Conservation (phyloP, 1,139 yeast genomes). For the Diutina neorugosa region DNA sequence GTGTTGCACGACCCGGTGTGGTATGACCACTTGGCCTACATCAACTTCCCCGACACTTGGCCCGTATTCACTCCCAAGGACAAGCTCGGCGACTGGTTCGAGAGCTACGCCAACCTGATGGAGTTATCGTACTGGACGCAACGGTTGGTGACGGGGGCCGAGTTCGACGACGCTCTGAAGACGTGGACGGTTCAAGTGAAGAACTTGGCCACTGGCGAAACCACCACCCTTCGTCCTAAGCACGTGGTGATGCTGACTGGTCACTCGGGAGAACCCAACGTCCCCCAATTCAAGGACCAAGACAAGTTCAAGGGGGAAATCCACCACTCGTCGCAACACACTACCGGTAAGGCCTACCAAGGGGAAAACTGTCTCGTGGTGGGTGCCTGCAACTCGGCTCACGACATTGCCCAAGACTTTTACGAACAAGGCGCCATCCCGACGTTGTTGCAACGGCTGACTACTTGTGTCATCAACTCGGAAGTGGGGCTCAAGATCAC, state of each 20-base stretch:
- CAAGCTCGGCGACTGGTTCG: constrained; percentile 30
- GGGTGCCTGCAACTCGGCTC: constrained; percentile 33
- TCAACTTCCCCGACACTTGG: constrained; percentile 26
- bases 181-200: constrained; percentile 20
- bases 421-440: constrained; percentile 30
- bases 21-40: constrained; percentile 27
- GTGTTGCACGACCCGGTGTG: constrained; percentile 33
- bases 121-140: constrained; percentile 27
- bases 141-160: constrained; percentile 18
- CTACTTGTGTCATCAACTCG: constrained; percentile 28
- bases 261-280: constrained; percentile 29
- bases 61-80: constrained; percentile 32
- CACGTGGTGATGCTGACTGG: constrained; percentile 31
- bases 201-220: constrained; percentile 11
- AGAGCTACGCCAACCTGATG: constrained; percentile 23
- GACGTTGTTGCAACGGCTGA: constrained; percentile 30
- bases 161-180: constrained; percentile 15
- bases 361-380: constrained; percentile 30
- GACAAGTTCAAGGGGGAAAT: constrained; percentile 24
- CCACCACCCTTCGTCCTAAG: constrained; percentile 12
- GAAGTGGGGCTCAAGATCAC: constrained; percentile 19
- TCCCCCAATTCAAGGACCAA: constrained; percentile 24
- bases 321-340: constrained; percentile 27
- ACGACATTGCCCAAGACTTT: constrained; percentile 33
- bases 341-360: constrained; percentile 23